A percentile compares a stretch with the other conserved stretches of the same genome.
Conservation (phyloP, 441 rosid genomes). For the Aquilaria agallochum region DNA sequence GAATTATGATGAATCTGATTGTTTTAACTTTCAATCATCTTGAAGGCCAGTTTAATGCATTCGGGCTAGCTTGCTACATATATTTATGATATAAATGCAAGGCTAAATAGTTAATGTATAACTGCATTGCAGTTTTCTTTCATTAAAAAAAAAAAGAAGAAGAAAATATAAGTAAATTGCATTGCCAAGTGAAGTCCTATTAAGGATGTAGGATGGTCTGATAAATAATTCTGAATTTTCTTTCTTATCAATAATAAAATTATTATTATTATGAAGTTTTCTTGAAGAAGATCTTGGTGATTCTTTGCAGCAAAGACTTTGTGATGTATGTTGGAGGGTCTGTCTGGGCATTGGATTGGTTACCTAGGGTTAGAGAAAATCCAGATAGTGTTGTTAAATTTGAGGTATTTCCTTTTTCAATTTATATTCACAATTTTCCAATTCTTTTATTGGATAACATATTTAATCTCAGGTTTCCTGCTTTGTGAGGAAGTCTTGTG, state of each 20-base stretch:
- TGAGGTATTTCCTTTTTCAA: constrained; percentile 46
- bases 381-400: constrained; percentile 44
- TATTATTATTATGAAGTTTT: background rate
- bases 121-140: too few relatives aligned
- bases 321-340: constrained; percentile 86
- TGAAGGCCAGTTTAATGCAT: too few relatives aligned
- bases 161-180: too few relatives aligned
- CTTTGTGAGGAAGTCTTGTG: too few relatives aligned
- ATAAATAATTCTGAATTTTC: constrained; percentile 3
- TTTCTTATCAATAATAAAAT: too few relatives aligned
- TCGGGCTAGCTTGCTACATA: too few relatives aligned
- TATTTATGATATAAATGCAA: too few relatives aligned
- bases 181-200: background rate
- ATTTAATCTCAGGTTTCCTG: too few relatives aligned
- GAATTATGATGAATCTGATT: too few relatives aligned
- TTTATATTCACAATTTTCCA: constrained; percentile 16
- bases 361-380: constrained; percentile 57
- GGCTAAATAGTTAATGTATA: too few relatives aligned
- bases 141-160: too few relatives aligned
- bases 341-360: constrained; percentile 96
- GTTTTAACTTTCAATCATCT: too few relatives aligned
- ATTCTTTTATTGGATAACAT: constrained; percentile 54
- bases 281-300: constrained; percentile 5
- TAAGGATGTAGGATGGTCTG: background rate
- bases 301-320: constrained; percentile 69